phyloP scores from a whole-genome alignment of 1,139 yeast species.

The Taphrina sp. region DNA sequence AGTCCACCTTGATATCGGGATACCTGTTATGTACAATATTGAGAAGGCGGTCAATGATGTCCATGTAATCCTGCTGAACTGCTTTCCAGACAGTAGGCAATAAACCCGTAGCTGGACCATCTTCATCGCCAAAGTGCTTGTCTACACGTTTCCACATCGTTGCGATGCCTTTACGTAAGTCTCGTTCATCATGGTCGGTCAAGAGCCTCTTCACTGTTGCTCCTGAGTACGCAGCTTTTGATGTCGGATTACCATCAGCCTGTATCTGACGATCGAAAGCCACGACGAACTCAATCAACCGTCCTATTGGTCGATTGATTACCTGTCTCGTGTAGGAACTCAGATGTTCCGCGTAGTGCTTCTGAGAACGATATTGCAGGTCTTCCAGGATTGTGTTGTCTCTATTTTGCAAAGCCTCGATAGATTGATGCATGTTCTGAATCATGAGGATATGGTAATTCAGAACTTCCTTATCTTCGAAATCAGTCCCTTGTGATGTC shows the following conservation, averaged over 20 bases:
- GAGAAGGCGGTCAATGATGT: slow-evolving; percentile 47
- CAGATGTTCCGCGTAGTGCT: slow-evolving; percentile 50
- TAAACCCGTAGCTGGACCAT: slow-evolving; percentile 38
- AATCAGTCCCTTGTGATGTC: slow-evolving; percentile 42
- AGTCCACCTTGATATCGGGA: slow-evolving; percentile 42
- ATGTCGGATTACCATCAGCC: slow-evolving; percentile 51
- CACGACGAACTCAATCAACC: slow-evolving; percentile 61
- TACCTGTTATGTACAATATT: slow-evolving; percentile 50
- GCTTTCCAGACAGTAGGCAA: slow-evolving; percentile 49
- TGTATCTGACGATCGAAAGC: slow-evolving; percentile 55
- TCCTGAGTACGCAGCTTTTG: slow-evolving; percentile 63
- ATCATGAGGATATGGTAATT: slow-evolving; percentile 61
- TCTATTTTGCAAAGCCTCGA: slow-evolving; percentile 51
- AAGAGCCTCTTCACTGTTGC: slow-evolving; percentile 59
- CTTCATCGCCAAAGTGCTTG: slow-evolving; percentile 53
- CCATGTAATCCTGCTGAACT: slow-evolving; percentile 53
- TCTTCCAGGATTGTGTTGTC: slow-evolving; percentile 42
- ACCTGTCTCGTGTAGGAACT: slow-evolving; percentile 54
- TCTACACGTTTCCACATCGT: slow-evolving; percentile 59
- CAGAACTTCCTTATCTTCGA: slow-evolving; percentile 57
- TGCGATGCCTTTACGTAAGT: slow-evolving; percentile 56
- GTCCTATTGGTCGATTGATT: slow-evolving; percentile 61
- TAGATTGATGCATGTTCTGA: slow-evolving; percentile 61
- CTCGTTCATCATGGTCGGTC: slow-evolving; percentile 57
- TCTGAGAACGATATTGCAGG: slow-evolving; percentile 44